Base-by-base conservation (phyloP, 306 rosid species). In the Lagenaria siceraria region DNA sequence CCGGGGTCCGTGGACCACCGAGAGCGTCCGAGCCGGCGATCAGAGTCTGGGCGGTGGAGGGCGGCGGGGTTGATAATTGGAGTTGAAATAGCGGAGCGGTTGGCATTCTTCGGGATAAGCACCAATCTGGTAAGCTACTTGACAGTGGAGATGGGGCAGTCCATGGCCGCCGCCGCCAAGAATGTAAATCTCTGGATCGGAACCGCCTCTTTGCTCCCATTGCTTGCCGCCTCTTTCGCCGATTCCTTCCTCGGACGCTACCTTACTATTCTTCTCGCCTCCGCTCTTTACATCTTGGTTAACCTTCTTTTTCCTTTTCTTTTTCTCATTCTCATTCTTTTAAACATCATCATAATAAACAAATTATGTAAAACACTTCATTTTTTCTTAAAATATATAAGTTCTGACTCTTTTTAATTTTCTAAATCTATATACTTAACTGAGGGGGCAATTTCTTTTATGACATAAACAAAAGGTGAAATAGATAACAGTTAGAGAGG, bases 51-150 rank as follows among this genome's bases (percentile, higher is more conserved):
- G 10, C 1, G 70, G 8, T 63, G 70, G 70, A 63, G 13, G 3
- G 19, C 70, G 12, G 70, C 70, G 13, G 70, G 22, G 10, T 3
- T 63, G 11, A 15, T 63, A 15, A 7, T 42, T 63, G 85, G 80
- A 1, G 89, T 81, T 69, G 89, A 83, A 66, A 54, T 86, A 40
- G 89, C 86, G 35, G 89, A 86, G 87, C 56, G 85, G 78, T 86
- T 80, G 10, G 85, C 89, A 0, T 86, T 75, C 71, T 71, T 43
- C 31, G 89, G 87, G 27, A 71, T 86, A n/a, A 49, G 65, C 58
- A 21, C 78, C 40, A 86, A 86, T 76, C 75, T 86, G 2, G 81
- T 86, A 43, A 81, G 70, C 25, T 86, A 62, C 15, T 56, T 86
- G 80, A 86, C 87, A 0, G 83, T 81, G 25, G 75, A 64, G 19